Conservation (phyloP, 2,329 filamentous ascomycete genomes). For the Nemania sp. region DNA sequence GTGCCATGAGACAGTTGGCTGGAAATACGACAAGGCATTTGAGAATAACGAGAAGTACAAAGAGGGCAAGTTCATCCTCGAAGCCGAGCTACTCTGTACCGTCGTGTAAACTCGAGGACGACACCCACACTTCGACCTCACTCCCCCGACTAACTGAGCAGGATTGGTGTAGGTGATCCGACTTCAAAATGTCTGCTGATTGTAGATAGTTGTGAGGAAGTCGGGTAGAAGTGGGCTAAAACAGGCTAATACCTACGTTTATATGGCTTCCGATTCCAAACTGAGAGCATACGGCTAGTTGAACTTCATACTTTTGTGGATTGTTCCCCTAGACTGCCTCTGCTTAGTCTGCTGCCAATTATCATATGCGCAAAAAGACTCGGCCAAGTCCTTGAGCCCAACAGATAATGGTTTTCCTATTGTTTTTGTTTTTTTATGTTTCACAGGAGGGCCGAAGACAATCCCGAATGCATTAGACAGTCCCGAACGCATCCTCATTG, state of each 20-base stretch:
- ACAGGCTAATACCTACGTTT: no score
- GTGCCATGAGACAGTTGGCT: constrained; percentile 93
- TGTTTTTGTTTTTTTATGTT: background rate
- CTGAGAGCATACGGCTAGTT: no score
- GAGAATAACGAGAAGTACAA: constrained; percentile 96
- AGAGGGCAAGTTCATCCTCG: constrained; percentile 97
- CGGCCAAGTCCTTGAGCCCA: background rate
- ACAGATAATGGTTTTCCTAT: background rate
- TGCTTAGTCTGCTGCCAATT: background rate
- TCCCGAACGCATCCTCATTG: background rate
- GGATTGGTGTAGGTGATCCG: background rate
- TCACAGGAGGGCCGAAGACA: background rate
- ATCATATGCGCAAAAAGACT: background rate
- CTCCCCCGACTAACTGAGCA: background rate
- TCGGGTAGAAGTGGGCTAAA: no score
- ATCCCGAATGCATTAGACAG: background rate
- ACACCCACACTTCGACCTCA: background rate
- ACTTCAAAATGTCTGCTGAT: background rate
- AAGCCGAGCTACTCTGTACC: constrained; percentile 87
- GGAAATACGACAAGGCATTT: constrained; percentile 99
- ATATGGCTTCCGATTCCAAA: no score
- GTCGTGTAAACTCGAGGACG: constrained; percentile 64
- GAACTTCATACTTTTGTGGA: background rate
- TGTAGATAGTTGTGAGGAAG: background rate
- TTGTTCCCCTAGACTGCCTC: background rate